phyloP scores from a whole-genome alignment of 1,284 basidiomycete species.

The Cutaneotrichosporon spelunceum region DNA sequence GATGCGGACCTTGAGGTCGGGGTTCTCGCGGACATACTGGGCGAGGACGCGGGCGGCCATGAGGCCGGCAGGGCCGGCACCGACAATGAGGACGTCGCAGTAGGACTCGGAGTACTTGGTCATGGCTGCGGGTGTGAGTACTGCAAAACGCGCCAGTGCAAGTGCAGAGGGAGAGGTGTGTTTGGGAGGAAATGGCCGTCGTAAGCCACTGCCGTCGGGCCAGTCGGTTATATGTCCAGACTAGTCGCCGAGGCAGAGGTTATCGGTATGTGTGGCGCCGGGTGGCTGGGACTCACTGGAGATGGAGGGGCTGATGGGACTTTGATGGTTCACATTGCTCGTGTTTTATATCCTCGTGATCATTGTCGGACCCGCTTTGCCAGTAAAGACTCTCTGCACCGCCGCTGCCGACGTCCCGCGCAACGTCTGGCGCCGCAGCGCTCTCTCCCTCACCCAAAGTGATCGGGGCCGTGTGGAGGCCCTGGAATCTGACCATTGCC shows the following conservation, averaged over 20 bases:
- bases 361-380: not conserved
- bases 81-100: constrained; percentile 26
- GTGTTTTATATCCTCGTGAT: not conserved
- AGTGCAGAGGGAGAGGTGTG: not conserved
- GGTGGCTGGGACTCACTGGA: not conserved
- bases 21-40: constrained; percentile 13
- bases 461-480: not conserved
- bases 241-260: not conserved
- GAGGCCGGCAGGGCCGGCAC: constrained; percentile 20
- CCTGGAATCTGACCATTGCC: not conserved
- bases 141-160: no score
- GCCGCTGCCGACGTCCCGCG: not conserved
- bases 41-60: constrained; percentile 16
- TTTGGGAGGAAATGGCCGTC: not conserved
- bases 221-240: not conserved
- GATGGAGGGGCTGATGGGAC: not conserved
- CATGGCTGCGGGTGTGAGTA: constrained; percentile 6
- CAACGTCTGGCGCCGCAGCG: no score
- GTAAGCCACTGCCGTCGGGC: not conserved
- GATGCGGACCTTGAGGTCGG: constrained; percentile 22
- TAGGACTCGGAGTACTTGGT: constrained; percentile 16
- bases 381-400: not conserved
- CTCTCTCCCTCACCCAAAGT: not conserved
- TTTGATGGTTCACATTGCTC: not conserved
- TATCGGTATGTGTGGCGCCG: not conserved